phyloP scores from a whole-genome alignment of 257 asterid genomes.

The Nicotiana tabacum region DNA sequence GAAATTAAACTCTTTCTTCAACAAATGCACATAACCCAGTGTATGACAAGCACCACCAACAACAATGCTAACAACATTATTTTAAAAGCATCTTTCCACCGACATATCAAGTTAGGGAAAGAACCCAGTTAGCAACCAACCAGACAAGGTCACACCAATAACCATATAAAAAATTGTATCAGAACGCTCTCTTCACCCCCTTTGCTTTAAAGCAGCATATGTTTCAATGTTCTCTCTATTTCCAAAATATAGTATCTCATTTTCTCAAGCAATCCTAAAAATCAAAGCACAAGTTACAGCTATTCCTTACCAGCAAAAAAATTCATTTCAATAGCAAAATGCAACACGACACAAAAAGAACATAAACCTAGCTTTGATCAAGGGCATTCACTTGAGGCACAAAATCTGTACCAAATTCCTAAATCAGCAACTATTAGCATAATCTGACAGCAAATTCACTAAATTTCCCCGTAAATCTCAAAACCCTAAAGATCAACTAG shows the following conservation, averaged over 20 bases:
- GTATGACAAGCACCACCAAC: neutral
- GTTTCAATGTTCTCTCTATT: neutral
- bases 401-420: neutral
- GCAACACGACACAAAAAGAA: neutral
- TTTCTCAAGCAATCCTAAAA: constrained; percentile 6
- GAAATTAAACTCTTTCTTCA: constrained; percentile 2
- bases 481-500: neutral
- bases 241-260: neutral
- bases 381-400: neutral
- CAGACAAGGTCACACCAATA: neutral
- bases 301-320: neutral
- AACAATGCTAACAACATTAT: neutral
- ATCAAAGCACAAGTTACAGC: neutral
- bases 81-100: neutral
- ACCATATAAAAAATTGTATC: neutral
- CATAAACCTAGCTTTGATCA: neutral
- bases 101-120: neutral
- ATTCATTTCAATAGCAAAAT: neutral
- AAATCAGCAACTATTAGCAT: neutral
- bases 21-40: neutral
- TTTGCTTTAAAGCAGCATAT: neutral
- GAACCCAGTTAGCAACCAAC: neutral
- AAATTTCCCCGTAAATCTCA: neutral
- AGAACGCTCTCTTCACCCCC: neutral
- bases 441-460: neutral